Evolutionary conservation across 1,139 yeast species (phyloP).

Genomic region (Candida sp.): DNA sequence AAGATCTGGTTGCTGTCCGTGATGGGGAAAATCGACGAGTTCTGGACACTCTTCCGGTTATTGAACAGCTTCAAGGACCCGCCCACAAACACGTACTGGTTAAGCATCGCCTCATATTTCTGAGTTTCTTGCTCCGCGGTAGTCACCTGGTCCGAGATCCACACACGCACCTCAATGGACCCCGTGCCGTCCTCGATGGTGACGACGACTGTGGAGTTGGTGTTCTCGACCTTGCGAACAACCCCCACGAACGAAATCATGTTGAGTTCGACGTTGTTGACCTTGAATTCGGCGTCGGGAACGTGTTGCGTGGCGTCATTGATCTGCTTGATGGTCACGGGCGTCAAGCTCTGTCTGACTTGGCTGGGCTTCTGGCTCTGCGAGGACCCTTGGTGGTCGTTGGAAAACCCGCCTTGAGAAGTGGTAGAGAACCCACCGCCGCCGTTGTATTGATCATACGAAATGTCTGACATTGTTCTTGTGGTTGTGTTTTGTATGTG

Average conservation of each 20-base stretch:
- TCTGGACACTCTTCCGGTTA: slow-evolving; percentile 68
- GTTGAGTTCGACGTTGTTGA: slow-evolving; percentile 66
- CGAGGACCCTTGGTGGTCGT: slow-evolving; percentile 31
- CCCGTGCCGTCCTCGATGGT: slow-evolving; percentile 91
- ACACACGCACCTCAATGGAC: slow-evolving; percentile 66
- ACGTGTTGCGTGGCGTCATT: slow-evolving; percentile 65
- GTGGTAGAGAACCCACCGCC: slow-evolving; percentile 32
- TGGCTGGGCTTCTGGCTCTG: slow-evolving; percentile 20
- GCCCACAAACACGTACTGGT: slow-evolving; percentile 66
- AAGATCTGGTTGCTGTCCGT: slow-evolving; percentile 76
- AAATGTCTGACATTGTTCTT: slow-evolving; percentile 23
- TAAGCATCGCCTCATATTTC: slow-evolving; percentile 31
- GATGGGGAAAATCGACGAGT: slow-evolving; percentile 62
- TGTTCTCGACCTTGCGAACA: slow-evolving; percentile 60
- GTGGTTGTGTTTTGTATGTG: no score
- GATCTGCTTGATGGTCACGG: slow-evolving; percentile 85
- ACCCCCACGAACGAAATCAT: slow-evolving; percentile 70
- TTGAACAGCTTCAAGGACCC: slow-evolving; percentile 78
- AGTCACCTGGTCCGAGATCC: slow-evolving; percentile 61
- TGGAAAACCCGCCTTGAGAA: slow-evolving; percentile 37
- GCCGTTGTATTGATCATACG: slow-evolving; percentile 24
- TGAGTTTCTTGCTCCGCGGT: slow-evolving; percentile 38
- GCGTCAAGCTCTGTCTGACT: slow-evolving; percentile 59
- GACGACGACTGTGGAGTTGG: slow-evolving; percentile 55
- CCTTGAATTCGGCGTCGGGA: slow-evolving; percentile 76